Evolutionary conservation across 345 rosid species (phyloP), one percentile per base, ranked within the genome.

Genomic region (Eucalyptus lansdowneana): DNA sequence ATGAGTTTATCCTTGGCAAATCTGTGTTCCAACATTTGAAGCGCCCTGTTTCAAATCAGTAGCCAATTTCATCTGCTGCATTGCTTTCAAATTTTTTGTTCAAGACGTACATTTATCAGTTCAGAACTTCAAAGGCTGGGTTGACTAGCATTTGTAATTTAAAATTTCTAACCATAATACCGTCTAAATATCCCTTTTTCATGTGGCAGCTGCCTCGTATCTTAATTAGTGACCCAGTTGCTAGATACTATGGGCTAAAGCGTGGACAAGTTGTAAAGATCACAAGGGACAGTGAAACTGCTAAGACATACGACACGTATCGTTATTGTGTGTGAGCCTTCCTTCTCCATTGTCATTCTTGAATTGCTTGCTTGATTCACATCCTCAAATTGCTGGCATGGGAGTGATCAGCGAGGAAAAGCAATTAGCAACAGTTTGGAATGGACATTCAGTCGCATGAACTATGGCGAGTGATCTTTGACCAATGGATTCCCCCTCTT

Each of bases 231-330:
- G 93, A 92, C 87, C 90, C 92, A 11, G 90, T 92, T 47, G 91
- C 93, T 8, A 90, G 91, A 86, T 92, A 92, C 65, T 89, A 47
- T 34, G 93, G 93, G 87, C 87, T 92, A 90, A 92, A 89, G 91
- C 90, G 93, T 29, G 93, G 93, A 50, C 92, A 92, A 65, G 90
- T 92, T 19, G 91, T 90, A 31, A 90, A 92, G 91, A 92, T 92
- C 50, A 92, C 91, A 8, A 88, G 93, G 90, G 90, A 88, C 22
- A 92, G 93, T 37, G 93, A 92, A 89, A 92, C 93, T 72, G 93
- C 93, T 44, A 91, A 91, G 21, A 88, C 90, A 50, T 92, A 92
- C 6, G 89, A 90, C 67, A 92, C 93, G 31, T 92, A 92, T 56
- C 88, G 92, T 19, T 92, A 87, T 87, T 89, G 91, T 37, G 88